Evolutionary conservation across 1,284 basidiomycete species (phyloP).

Genomic region (Apiotrichum sp.): DNA sequence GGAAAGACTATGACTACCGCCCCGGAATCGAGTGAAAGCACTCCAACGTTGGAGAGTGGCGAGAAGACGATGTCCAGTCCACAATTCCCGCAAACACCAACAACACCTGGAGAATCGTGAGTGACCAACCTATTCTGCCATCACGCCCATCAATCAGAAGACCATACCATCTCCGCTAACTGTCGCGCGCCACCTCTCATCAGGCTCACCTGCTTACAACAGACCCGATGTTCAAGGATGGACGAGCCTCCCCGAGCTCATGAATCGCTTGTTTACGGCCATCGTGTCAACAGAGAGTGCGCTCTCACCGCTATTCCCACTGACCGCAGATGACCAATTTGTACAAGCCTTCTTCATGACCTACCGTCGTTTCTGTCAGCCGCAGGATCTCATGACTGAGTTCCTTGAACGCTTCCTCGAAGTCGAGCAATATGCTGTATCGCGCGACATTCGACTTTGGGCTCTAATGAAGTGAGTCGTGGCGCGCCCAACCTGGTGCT

Average conservation of each 20-base stretch:
- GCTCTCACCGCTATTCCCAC: conserved; percentile 5
- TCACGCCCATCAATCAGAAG: background rate
- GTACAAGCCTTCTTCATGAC: conserved; percentile 41
- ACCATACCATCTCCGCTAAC: no score
- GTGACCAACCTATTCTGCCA: no score
- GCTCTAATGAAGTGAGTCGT: conserved; percentile 39
- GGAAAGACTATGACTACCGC: conserved; percentile 6
- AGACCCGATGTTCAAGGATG: background rate
- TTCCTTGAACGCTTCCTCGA: conserved; percentile 35
- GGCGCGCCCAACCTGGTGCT: background rate
- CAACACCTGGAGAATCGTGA: background rate
- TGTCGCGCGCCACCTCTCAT: no score
- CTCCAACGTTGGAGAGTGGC: conserved; percentile 3
- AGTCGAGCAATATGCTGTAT: conserved; percentile 29
- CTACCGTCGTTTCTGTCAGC: conserved; percentile 42
- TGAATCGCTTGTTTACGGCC: conserved; percentile 34
- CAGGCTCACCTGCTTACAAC: background rate
- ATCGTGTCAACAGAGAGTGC: conserved; percentile 39
- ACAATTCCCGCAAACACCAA: background rate
- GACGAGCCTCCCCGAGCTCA: conserved; percentile 25
- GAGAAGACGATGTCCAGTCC: background rate
- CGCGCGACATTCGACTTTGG: conserved; percentile 38
- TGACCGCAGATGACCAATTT: conserved; percentile 29
- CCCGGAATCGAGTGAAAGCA: conserved; percentile 1
- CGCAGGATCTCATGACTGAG: conserved; percentile 36